phyloP scores from a whole-genome alignment of 768 basidiomycete species.

The Pleurotus platypus region DNA sequence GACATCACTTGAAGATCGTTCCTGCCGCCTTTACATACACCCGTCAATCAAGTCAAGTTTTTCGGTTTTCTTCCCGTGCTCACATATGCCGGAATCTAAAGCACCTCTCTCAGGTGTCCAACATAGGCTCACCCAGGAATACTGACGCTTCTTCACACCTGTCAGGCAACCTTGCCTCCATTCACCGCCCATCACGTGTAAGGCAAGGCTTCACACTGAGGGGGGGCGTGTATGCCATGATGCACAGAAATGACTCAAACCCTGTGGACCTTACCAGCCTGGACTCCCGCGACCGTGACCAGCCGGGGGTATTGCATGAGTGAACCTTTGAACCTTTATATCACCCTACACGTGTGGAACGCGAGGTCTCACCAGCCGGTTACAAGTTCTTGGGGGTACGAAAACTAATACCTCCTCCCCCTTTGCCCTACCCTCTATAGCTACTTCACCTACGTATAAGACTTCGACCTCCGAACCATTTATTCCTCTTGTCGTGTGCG shows the following conservation, averaged over 20 bases:
- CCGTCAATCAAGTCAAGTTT: too few relatives aligned
- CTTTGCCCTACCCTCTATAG: conserved; percentile 1
- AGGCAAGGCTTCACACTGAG: background rate
- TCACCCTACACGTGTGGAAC: conserved; percentile 6
- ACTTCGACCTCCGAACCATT: background rate
- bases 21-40: too few relatives aligned
- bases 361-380: conserved; percentile 5
- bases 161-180: too few relatives aligned
- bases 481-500: background rate
- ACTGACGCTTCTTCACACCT: too few relatives aligned
- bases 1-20: too few relatives aligned
- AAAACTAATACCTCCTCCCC: background rate
- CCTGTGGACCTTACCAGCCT: background rate
- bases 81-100: too few relatives aligned
- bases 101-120: too few relatives aligned
- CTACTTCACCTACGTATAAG: too few relatives aligned
- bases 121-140: too few relatives aligned
- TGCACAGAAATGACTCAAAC: background rate
- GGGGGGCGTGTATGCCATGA: too few relatives aligned
- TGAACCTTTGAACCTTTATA: conserved; percentile 5
- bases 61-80: too few relatives aligned
- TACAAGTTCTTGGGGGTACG: conserved; percentile 3
- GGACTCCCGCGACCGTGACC: conserved; percentile 4
- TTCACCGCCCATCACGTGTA: background rate
- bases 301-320: conserved; percentile 5